Conservation (phyloP, 148 eudicot genomes). For the Rhododendron henanense region DNA sequence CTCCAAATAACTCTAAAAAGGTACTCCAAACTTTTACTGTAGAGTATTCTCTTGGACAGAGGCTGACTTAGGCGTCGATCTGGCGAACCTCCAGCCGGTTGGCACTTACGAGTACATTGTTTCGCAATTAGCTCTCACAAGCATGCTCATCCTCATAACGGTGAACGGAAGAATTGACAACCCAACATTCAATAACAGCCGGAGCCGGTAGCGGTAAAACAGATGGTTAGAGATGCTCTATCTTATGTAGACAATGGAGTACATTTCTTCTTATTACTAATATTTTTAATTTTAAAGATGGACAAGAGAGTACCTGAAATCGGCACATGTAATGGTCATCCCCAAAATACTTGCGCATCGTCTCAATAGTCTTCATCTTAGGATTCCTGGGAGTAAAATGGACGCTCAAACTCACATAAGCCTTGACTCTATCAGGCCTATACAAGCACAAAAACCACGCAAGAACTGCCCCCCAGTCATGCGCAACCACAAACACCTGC, state of each 20-base stretch:
- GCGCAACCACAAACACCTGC: constrained; percentile 9
- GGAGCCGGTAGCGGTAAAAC: too few relatives aligned
- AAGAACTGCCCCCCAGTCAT: background rate
- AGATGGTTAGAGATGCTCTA: background rate
- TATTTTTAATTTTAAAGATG: background rate
- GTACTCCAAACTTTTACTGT: too few relatives aligned
- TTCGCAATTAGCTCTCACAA: too few relatives aligned
- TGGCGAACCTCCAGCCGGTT: too few relatives aligned
- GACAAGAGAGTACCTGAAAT: constrained; percentile 9
- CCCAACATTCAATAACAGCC: too few relatives aligned
- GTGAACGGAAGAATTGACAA: too few relatives aligned
- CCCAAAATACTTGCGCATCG: constrained; percentile 5
- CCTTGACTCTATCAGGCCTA: constrained; percentile 1
- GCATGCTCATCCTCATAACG: too few relatives aligned
- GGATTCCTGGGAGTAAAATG: constrained; percentile 11
- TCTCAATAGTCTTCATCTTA: background rate
- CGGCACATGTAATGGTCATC: constrained; percentile 17
- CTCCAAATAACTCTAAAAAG: too few relatives aligned
- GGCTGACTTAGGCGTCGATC: too few relatives aligned
- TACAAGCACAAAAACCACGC: background rate
- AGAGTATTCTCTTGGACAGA: too few relatives aligned
- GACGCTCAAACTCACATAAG: constrained; percentile 13
- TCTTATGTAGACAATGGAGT: background rate
- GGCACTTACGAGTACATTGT: too few relatives aligned
- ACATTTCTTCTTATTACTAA: background rate